Base-by-base conservation (phyloP, 495 filamentous ascomycete genomes). In the Coniosporium apollinis region DNA sequence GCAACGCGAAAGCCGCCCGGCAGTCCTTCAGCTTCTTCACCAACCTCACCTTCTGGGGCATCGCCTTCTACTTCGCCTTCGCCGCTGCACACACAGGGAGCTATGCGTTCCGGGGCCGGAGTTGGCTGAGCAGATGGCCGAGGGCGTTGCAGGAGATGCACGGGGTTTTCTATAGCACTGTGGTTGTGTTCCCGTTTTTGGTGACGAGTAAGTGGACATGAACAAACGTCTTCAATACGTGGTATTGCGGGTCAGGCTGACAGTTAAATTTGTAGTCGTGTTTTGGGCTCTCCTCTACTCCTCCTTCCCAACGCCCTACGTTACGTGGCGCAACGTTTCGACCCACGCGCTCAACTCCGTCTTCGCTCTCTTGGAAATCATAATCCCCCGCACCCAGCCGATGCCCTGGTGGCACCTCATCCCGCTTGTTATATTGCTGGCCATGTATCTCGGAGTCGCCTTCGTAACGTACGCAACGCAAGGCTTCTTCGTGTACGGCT, bases 1-100 rank as follows among this genome's bases (percentile, higher is more conserved):
- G 60, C 48, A 44, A 49, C 3, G 53, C 56, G 33, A 8, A 34
- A 7, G 34, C 21, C 4, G 54, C 66, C 28, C 57, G 57, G 19
- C 51, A 59, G 28, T 58, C 58, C 32, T 89, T 87, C 64, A 76
- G 70, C 43, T 91, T 68, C 66, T 91, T 91, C 62, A 91, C 82
- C 28, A 66, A 68, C 49, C 54, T 80, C 33, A 78, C 74, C 3
- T 86, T 79, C 61, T 87, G 80, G 79, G 78, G 79, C 0, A 46
- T 85, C 15, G 74, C 64, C 14, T 87, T 86, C 59, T 91, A 89
- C 61, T 76, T 75, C 52, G 58, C 70, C 13, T 56, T 74, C 37
- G 57, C 71, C 0, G 58, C 70, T 3, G 30, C 70, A 15, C 82
- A 91, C 58, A 81, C 76, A 0, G 59, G 72, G 33, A 60, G 57